A percentile compares a stretch with the other conserved stretches of the same genome.
Evolutionary conservation across 768 basidiomycete genomes (phyloP).

Genomic region (Leucogyrophana mollusca): DNA sequence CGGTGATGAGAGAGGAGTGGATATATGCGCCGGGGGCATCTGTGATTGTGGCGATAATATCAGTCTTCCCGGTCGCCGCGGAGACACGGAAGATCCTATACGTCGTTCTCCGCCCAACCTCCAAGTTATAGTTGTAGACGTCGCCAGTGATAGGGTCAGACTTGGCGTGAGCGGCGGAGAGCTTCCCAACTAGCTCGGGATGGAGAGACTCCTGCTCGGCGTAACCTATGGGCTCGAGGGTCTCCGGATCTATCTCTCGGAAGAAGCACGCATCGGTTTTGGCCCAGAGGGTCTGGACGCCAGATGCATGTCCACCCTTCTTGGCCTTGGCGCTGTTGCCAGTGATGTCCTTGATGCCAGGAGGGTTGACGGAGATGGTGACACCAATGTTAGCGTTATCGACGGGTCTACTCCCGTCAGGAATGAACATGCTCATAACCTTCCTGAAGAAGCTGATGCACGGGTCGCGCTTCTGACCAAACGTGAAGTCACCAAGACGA

Average conservation of each 20-base stretch:
- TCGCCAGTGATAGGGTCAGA: slow-evolving; percentile 21
- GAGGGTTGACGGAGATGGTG: slow-evolving; percentile 29
- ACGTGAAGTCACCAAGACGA: slow-evolving; percentile 13
- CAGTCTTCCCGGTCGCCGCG: slow-evolving; percentile 27
- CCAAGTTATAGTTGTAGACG: slow-evolving; percentile 30
- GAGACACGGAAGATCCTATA: slow-evolving; percentile 37
- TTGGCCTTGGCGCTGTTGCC: slow-evolving; percentile 16
- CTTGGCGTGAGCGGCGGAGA: slow-evolving; percentile 27
- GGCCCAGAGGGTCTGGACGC: slow-evolving; percentile 26
- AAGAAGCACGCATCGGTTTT: slow-evolving; percentile 30
- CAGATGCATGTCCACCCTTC: slow-evolving; percentile 21
- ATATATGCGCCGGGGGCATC: slow-evolving; percentile 39
- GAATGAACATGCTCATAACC: slow-evolving; percentile 28
- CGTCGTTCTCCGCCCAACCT: slow-evolving; percentile 22
- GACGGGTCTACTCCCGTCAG: slow-evolving; percentile 4
- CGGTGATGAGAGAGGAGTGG: slow-evolving; percentile 37
- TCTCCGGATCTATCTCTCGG: slow-evolving; percentile 34
- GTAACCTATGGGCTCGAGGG: slow-evolving; percentile 34
- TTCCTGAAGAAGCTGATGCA: slow-evolving; percentile 28
- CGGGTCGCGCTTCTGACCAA: slow-evolving; percentile 33
- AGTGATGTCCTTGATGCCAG: slow-evolving; percentile 21
- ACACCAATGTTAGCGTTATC: slow-evolving; percentile 23
- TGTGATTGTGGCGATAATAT: slow-evolving; percentile 33
- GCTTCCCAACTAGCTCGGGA: slow-evolving; percentile 18
- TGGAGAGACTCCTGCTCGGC: slow-evolving; percentile 26